These are phyloP conservation scores for Backusella psychrophila DNA, from an alignment of 192 early-diverging fungal genomes.

Conservation along the genomic window DNA sequence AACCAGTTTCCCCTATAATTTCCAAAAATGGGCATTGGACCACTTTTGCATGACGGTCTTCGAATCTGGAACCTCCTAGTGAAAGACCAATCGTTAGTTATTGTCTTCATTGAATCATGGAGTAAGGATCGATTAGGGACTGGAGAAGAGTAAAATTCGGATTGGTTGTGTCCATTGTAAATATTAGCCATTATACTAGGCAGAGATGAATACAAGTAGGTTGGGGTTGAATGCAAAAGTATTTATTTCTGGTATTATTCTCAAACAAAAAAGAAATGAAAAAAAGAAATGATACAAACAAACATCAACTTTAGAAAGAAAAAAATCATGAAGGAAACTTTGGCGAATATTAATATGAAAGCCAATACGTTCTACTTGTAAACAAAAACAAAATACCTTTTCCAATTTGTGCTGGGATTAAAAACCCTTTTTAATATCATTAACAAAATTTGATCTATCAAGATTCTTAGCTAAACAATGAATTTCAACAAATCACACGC, in stretches of 20 bases:
- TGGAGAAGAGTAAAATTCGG: neutral
- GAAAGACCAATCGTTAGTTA: neutral
- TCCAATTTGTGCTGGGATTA: neutral
- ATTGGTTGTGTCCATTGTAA: neutral
- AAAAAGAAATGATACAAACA: neutral
- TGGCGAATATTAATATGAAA: neutral
- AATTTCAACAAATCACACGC: neutral
- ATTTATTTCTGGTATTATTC: neutral
- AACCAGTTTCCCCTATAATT: neutral
- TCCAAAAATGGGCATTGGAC: neutral
- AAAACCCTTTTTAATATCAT: neutral
- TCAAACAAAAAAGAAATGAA: neutral
- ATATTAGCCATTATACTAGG: neutral
- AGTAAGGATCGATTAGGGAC: neutral
- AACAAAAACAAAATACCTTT: too few relatives aligned
- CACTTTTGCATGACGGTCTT: neutral
- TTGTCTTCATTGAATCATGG: neutral
- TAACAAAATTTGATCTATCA: neutral
- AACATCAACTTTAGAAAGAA: neutral
- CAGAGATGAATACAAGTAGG: neutral
- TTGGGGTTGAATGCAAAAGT: neutral
- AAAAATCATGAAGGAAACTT: neutral
- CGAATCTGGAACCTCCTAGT: neutral
- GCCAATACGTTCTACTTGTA: neutral
- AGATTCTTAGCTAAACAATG: neutral